These are phyloP conservation scores for Platanthera zijinensis DNA, from an alignment of 106 monocot species.

Conservation along the genomic window DNA sequence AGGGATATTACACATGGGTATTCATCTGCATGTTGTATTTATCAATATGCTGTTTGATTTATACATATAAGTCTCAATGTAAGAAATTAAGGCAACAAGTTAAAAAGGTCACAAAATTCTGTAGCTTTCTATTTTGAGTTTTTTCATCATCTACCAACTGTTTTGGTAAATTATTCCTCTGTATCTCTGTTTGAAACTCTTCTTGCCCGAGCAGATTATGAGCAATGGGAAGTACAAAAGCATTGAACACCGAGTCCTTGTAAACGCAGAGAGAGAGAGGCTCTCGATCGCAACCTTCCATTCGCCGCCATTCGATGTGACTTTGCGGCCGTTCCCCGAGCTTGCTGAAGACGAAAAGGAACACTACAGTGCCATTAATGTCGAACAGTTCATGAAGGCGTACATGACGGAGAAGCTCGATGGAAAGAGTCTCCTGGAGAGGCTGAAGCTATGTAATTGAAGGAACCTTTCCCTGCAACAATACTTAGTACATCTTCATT, in stretches of 20 bases:
- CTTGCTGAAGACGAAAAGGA: neutral
- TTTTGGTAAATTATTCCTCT: too few relatives aligned
- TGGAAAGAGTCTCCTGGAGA: neutral
- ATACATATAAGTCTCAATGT: too few relatives aligned
- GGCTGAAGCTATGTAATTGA: neutral
- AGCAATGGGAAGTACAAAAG: slow-evolving; percentile 34
- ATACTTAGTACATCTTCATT: too few relatives aligned
- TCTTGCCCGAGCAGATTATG: slow-evolving; percentile 14
- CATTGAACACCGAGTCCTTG: slow-evolving; percentile 24
- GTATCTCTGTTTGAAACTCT: too few relatives aligned
- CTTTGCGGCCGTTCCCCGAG: neutral
- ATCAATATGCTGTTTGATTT: too few relatives aligned
- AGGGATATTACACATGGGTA: too few relatives aligned
- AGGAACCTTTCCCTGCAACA: too few relatives aligned
- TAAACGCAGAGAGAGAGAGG: slow-evolving; percentile 26
- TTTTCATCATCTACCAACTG: too few relatives aligned
- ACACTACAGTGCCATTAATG: neutral
- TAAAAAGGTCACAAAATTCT: too few relatives aligned
- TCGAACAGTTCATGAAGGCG: neutral
- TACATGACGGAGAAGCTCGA: neutral
- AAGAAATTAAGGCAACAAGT: too few relatives aligned
- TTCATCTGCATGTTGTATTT: too few relatives aligned
- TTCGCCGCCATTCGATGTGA: neutral
- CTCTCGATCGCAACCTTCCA: slow-evolving; percentile 28
- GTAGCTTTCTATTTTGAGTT: too few relatives aligned